Percentiles rank a stretch among this genome's conserved stretches.
These are phyloP conservation scores for Mycosphaerelloides madeirae DNA, from an alignment of 2,329 filamentous ascomycete species.

Conservation along the genomic window DNA sequence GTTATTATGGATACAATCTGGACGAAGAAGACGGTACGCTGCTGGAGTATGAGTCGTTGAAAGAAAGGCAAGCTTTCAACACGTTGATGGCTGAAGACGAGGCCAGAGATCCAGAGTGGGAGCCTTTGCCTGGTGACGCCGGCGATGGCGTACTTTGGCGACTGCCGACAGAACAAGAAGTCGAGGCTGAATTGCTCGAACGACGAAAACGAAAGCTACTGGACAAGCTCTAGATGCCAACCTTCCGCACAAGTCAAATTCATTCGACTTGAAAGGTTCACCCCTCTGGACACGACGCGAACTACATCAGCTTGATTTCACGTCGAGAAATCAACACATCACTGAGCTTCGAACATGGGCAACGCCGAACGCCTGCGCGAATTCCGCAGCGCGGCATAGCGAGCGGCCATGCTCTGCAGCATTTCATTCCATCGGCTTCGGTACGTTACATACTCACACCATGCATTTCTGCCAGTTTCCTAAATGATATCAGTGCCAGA, in stretches of 20 bases:
- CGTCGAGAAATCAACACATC: no score
- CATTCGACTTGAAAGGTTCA: no score
- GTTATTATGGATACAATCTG: constrained; percentile 91
- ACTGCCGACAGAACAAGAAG: constrained; percentile 80
- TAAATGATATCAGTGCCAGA: no score
- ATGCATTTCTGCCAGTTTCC: no score
- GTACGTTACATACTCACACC: no score
- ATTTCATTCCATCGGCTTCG: no score
- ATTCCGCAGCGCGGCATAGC: no score
- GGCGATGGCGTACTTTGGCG: constrained; percentile 80
- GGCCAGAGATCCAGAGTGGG: constrained; percentile 54
- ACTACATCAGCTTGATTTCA: no score
- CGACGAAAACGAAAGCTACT: constrained; percentile 75
- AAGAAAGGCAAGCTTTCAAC: constrained; percentile 76
- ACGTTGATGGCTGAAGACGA: constrained; percentile 53
- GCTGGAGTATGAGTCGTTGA: constrained; percentile 72
- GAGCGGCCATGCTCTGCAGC: no score
- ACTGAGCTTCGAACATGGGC: no score
- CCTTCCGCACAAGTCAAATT: neutral
- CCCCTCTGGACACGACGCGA: no score
- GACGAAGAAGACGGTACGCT: constrained; percentile 84
- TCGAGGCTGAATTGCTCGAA: constrained; percentile 90
- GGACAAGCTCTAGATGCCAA: constrained; percentile 49
- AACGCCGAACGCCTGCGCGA: no score
- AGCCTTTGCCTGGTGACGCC: constrained; percentile 77